These are phyloP conservation scores for Coemansia sp. DNA, from an alignment of 192 early-diverging fungal species.

Conservation along the genomic window DNA sequence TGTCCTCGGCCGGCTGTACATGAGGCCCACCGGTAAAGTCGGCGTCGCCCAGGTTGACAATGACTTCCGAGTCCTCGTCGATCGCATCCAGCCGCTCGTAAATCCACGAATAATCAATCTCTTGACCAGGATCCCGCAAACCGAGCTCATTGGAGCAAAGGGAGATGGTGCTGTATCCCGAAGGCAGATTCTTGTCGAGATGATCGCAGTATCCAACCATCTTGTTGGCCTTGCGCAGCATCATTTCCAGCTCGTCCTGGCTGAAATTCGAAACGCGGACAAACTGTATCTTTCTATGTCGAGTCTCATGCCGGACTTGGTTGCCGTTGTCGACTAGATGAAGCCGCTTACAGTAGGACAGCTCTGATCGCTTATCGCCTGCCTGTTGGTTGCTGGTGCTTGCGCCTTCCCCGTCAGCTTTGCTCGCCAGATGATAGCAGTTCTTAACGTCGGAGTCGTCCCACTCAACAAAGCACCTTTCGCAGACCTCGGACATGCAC, in stretches of 20 bases:
- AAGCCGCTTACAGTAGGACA: slow-evolving; percentile 28
- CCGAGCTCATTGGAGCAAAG: slow-evolving; percentile 36
- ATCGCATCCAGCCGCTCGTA: slow-evolving; percentile 24
- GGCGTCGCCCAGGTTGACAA: slow-evolving; percentile 37
- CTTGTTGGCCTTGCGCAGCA: slow-evolving; percentile 40
- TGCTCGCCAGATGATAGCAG: slow-evolving; percentile 10
- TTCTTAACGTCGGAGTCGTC: slow-evolving; percentile 23
- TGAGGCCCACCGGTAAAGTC: slow-evolving; percentile 22
- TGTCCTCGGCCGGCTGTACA: slow-evolving; percentile 13
- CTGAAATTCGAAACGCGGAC: slow-evolving; percentile 35
- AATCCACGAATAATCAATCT: slow-evolving; percentile 28
- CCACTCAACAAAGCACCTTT: slow-evolving; percentile 31
- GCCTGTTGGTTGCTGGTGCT: not conserved
- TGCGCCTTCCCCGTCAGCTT: slow-evolving; percentile 5
- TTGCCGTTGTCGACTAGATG: slow-evolving; percentile 9
- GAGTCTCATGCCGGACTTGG: slow-evolving; percentile 13
- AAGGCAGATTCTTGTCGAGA: slow-evolving; percentile 30
- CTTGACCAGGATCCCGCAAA: slow-evolving; percentile 5
- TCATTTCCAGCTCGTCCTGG: slow-evolving; percentile 39
- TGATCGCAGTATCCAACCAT: slow-evolving; percentile 37
- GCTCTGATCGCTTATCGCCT: not conserved
- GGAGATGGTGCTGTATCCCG: slow-evolving; percentile 41
- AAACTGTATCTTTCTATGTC: slow-evolving; percentile 37
- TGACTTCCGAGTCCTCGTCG: slow-evolving; percentile 28
- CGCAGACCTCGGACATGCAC: slow-evolving; percentile 34